Base-by-base conservation (phyloP, 2,329 filamentous ascomycete genomes). In the Capronia coronata region DNA sequence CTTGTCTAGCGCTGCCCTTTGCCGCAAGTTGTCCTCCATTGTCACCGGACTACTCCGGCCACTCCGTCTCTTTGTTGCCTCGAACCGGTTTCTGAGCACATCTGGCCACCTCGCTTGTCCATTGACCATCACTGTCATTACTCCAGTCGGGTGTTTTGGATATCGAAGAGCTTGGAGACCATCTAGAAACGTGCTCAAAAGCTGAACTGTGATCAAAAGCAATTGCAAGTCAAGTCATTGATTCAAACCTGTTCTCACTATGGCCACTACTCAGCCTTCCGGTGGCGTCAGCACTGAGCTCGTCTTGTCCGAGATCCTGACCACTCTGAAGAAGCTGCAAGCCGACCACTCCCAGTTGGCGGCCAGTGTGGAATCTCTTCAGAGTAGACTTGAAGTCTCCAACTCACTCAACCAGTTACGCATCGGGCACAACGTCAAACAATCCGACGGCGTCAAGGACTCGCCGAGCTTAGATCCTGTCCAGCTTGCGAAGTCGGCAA, bases 341-440 rank as follows among this genome's bases (percentile, higher is more conserved):
- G 63, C 71, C 56, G 79, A 79, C 50, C 77, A 82, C 60, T 66
- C 69, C 37, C 68, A 75, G 32, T 72, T 83, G 38, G 70, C 76
- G 30, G 72, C 76, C 38, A 72, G 74, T 43, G 73, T 83, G 35
- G 78, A 82, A 64, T 72, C 73, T 37, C 80, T 83, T 65, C 76
- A 79, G 58, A 78, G 77, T 43, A 73, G 78, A 48, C 75, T 83
- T 51, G 82, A 83, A 62, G 75, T 78, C 40, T 68, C 82, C 25
- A 74, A 77, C 22, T 75, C 76, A 40, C 72, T 82, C 59, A 80
- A 79, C 64, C 72, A 77, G 21, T 38, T 59, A 13, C 55, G 55
- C 4, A 43, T n/a, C 30, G 49, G 39, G 9, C 30, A 32, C 29
- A n/a, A 41, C 25, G 40, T 37, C 19, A 46, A 44, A 37, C 34